Evolutionary conservation across 2,329 filamentous ascomycete genomes (phyloP), one percentile per base, ranked within the genome.

Genomic region (Escovopsis weberi): DNA sequence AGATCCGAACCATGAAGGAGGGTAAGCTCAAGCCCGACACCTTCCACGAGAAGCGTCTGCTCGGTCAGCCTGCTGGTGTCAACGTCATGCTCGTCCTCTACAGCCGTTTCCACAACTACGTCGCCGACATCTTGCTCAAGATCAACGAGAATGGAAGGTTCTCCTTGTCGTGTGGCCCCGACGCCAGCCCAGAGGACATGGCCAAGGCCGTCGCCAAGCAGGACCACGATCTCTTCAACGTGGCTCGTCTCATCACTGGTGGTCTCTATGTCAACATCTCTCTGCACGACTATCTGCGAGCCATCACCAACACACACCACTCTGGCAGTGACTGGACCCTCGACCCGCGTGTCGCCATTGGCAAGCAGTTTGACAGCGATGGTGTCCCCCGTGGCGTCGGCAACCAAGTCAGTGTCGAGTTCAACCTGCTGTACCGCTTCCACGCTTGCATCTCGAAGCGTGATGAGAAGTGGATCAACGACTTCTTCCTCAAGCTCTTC

Each of bases 21-120:
- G 81, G 81, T n/a, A 77, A 74, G 50, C 63, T 85, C 46, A 83
- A 84, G 59, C 75, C 78, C 0, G 81, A 85, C 52, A 79, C 74
- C 47, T 85, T 85, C 54, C 72, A 75, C 1, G 77, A 82, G 51
- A 71, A 72, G 43, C 70, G 81, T 10, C 60, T 83, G 1, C 60
- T 83, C 4, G 72, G 74, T 3, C 80, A 83, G 44, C 81, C 81
- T 4, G 74, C 78, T 0, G 81, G 80, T 26, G 78, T 82, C n/a
- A 75, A 75, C 37, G 72, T 74, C 10, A 61, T 84, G 49, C 57
- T 85, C 33, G 75, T 85, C 49, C 73, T 82, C 62, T 85, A 82
- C 65, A 76, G 67, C 48, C 68, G 73, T 5, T 84, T 81, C 57
- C 81, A 85, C 60, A 85, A 85, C 55, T 75, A 81, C 43, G 72